These are phyloP conservation scores for Fusarium veterinarium DNA, from an alignment of 2,329 filamentous ascomycete species.

Conservation along the genomic window DNA sequence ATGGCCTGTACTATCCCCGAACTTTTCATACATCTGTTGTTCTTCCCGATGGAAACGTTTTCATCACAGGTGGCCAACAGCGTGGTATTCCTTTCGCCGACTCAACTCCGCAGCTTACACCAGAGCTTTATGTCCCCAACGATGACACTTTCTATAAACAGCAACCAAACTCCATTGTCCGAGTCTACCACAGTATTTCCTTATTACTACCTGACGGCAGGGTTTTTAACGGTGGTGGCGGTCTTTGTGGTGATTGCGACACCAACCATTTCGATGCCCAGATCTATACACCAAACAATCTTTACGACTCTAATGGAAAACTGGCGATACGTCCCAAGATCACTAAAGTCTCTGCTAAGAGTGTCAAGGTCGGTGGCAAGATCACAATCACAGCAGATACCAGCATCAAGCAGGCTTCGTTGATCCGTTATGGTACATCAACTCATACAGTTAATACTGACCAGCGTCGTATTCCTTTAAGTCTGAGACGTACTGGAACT, in stretches of 20 bases:
- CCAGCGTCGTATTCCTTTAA: conserved; percentile 32
- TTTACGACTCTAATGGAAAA: conserved; percentile 1
- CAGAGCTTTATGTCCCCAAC: conserved; percentile 15
- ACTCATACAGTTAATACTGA: conserved; percentile 38
- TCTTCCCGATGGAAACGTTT: conserved; percentile 60
- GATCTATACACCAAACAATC: conserved; percentile 27
- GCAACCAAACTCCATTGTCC: conserved; percentile 11
- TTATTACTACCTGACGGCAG: conserved; percentile 15
- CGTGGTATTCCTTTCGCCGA: conserved; percentile 15
- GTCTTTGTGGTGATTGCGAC: conserved; percentile 1
- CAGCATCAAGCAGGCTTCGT: not conserved
- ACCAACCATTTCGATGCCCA: conserved; percentile 36
- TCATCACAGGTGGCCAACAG: conserved; percentile 58
- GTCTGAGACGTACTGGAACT: not conserved
- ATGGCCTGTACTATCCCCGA: conserved; percentile 43
- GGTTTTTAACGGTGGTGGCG: conserved; percentile 24
- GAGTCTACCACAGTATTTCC: conserved; percentile 23
- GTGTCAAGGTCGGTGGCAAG: not conserved
- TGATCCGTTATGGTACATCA: conserved; percentile 30
- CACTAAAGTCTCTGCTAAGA: not conserved
- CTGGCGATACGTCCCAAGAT: conserved; percentile 20
- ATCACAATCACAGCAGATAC: conserved; percentile 1
- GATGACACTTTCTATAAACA: conserved; percentile 23
- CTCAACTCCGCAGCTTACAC: conserved; percentile 12
- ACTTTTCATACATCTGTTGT: conserved; percentile 60